Evolutionary conservation across 352 stramenopile species (phyloP).

Genomic region (Pythium aquatile): DNA sequence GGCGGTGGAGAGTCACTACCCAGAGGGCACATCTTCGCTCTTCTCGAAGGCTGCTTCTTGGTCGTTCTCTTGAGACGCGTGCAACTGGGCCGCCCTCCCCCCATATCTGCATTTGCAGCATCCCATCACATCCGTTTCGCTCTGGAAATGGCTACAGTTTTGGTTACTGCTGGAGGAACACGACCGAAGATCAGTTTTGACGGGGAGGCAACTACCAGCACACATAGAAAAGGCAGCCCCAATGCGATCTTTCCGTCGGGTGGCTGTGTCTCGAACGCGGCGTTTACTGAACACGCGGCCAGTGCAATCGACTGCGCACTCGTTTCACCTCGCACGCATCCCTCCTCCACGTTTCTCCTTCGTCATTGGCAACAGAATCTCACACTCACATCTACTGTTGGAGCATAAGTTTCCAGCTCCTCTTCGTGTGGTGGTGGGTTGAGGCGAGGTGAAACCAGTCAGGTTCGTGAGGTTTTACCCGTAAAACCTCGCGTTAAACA

Average conservation of each 20-base stretch:
- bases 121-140: background rate
- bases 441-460: background rate
- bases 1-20: background rate
- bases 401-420: background rate
- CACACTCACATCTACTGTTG: background rate
- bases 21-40: slow-evolving; percentile 13
- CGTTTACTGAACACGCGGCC: background rate
- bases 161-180: slow-evolving; percentile 6
- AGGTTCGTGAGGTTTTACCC: slow-evolving; percentile 10
- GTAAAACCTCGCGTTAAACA: slow-evolving; percentile 21
- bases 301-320: background rate
- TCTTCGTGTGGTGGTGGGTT: slow-evolving; percentile 1
- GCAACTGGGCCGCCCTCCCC: background rate
- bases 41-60: background rate
- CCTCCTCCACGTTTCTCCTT: background rate
- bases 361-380: slow-evolving; percentile 2
- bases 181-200: slow-evolving; percentile 25
- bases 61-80: slow-evolving; percentile 3
- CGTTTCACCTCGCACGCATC: background rate
- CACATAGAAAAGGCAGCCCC: background rate
- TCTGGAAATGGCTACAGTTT: background rate
- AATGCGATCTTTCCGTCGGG: background rate
- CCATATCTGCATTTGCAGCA: background rate
- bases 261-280: slow-evolving; percentile 7
- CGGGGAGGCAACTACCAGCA: slow-evolving; percentile 25